Base-by-base conservation (phyloP, 1,284 basidiomycete genomes). In the Exsudoporus floridanus region DNA sequence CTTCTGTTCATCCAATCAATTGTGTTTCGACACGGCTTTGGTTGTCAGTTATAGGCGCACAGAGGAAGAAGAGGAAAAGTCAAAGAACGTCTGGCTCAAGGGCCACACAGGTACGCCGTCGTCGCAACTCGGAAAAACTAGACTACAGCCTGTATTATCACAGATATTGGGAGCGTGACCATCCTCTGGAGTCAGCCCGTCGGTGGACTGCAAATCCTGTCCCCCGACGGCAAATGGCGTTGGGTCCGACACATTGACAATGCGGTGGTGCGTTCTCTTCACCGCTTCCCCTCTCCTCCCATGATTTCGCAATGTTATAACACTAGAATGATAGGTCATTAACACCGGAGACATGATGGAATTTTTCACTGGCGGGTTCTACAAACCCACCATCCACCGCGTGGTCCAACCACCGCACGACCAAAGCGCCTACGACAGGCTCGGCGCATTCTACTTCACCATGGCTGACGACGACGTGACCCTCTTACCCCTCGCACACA, bases 111-210 rank as follows among this genome's bases (percentile, higher is more conserved):
- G 82, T 80, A 55, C 0, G 64, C 44, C 13, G 13, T 19, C 25
- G 8, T 36, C 12, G 28, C 10, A 6, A 36, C n/a, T 14, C 6
- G 10, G 9, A 14, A 10, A 18, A 19, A 31, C 21, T 4, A 7
- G 8, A 31, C 18, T 38, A 31, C 12, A 28, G 18, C 9, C 5
- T 28, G 21, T 25, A 19, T 25, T 25, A 34, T 5, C 23, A 2
- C 35, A 82, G 83, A 84, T 58, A 74, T 80, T 49, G 80, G 78
- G 10, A 76, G 74, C 13, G 65, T 85, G 49, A 82, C 80, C 1
- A 74, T 83, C 18, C 70, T 84, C 13, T 82, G 77, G 70, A 81
- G 78, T 41, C 82, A 84, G 52, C 81, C 83, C 3, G 74, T 85
- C 7, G 69, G 76, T 16, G 81, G 74, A 0, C 69, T 84, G 10